Conservation (phyloP, 352 stramenopile species). For the Pythium phragmitis region DNA sequence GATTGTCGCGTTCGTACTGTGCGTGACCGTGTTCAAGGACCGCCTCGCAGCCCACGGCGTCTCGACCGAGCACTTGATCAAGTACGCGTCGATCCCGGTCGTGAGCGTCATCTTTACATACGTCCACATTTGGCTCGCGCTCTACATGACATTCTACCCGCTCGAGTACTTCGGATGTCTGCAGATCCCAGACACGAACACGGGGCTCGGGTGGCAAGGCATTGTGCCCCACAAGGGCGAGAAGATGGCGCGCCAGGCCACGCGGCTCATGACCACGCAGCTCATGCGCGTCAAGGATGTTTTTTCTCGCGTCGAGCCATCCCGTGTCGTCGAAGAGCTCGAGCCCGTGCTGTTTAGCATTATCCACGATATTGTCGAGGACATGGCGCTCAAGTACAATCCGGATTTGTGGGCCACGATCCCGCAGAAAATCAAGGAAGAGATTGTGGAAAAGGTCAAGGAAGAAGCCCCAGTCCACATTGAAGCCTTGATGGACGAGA, state of each 20-base stretch:
- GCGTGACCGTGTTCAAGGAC: conserved; percentile 73
- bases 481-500: conserved; percentile 93
- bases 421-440: conserved; percentile 79
- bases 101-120: conserved; percentile 93
- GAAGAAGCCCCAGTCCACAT: conserved; percentile 92
- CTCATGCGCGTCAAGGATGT: conserved; percentile 92
- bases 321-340: conserved; percentile 90
- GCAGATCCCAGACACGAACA: conserved; percentile 87
- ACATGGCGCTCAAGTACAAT: conserved; percentile 90
- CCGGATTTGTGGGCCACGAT: conserved; percentile 80
- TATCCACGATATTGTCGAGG: conserved; percentile 86
- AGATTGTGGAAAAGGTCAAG: conserved; percentile 94
- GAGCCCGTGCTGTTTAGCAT: conserved; percentile 91
- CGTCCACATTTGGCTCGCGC: conserved; percentile 94
- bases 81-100: conserved; percentile 81
- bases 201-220: conserved; percentile 95
- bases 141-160: conserved; percentile 99
- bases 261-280: conserved; percentile 93
- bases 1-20: conserved; percentile 53
- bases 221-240: conserved; percentile 97
- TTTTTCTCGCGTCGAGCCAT: conserved; percentile 90
- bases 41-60: conserved; percentile 54
- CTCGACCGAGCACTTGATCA: conserved; percentile 62
- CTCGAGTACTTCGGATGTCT: conserved; percentile 92
- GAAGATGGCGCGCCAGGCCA: conserved; percentile 95